Evolutionary conservation across 352 stramenopile genomes (phyloP), one percentile per base, ranked within the genome.

Genomic region (Phytopythium montanum): DNA sequence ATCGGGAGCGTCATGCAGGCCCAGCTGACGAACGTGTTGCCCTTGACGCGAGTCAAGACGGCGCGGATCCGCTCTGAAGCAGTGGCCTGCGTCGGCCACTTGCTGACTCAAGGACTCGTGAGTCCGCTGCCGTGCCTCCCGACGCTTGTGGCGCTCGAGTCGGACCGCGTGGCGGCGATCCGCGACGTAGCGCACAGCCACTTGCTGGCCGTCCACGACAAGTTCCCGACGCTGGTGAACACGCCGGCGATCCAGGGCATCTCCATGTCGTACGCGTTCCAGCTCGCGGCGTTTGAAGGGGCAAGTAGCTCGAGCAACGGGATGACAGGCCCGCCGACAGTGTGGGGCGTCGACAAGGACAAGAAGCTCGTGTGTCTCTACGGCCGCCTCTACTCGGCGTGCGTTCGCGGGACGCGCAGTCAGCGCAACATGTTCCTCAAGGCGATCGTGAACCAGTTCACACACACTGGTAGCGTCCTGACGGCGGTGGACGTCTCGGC

Each of bases 1-100:
- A 94, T 96, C 42, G 87, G 85, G 29, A 85, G 85, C 31, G 76
- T 96, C 14, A 94, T 94, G 84, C 85, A 94, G 62, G 85, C 74
- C n/a, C 81, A 96, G 41, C 63, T 96, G 14, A 51, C 52, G 13
- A 86, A 90, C 38, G 69, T 93, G 13, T 63, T 94, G 56, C 23
- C 49, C 25, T 46, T 93, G n/a, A 72, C 70, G 19, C 36, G 89
- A 5, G 60, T 82, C 7, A 87, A 87, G 23, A 61, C 79, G 42
- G 63, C 76, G 10, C 75, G 79, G 56, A 81, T 96, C 54, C 81
- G 87, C 23, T 76, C 70, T 14, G 81, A 94, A 60, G 85, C 85
- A 9, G 72, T 91, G 8, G 66, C 69, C 26, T 94, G 83, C 59
- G 70, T 94, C 25, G 66, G 73, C 18, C 79, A 75, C 0, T 53